Evolutionary conservation across 2,329 filamentous ascomycete species (phyloP), one percentile per base, ranked within the genome.

Genomic region (Pseudodiploospora longispora): DNA sequence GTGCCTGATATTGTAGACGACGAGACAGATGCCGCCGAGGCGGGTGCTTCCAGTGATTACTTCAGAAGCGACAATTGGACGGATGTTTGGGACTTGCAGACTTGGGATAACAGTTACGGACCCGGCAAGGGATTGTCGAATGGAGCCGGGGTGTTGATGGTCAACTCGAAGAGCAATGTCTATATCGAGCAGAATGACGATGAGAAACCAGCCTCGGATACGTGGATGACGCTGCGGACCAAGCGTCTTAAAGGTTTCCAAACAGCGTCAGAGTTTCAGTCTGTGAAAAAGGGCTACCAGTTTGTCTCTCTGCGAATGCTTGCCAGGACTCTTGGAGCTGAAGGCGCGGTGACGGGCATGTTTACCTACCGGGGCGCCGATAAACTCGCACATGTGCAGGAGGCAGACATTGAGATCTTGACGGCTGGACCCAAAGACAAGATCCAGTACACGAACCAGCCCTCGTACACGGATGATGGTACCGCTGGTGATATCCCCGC

Each of bases 391-490:
- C 63, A 10, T 9, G 37, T 75, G 10, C 71, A 76, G 48, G 74
- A 77, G 55, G 65, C 72, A 4, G 74, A 78, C 52, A 61, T 78
- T 27, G 74, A 78, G 59, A 64, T 77, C 40, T 62, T 75, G 40
- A 77, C 74, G 2, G 55, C 59, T 29, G 71, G 72, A 44, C 65
- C 68, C 1, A 59, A 55, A 27, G 52, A 68, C 44, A 60, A 59
- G 33, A 60, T 76, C 33, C 71, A 75, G 48, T 82, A 78, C 60
- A 81, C 78, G 10, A 82, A 82, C 56, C 78, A 82, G 56, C 78
- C 78, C 0, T 65, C 73, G 0, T 70, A 73, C 44, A 69, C 63
- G 44, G 60, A 62, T 9, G 57, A 63, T 6, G 71, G 70, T 29
- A 61, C 70, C 32, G 64, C 69, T 30, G 60, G 75, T 36, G 65